Base-by-base conservation (phyloP, 306 rosid genomes). In the Vicia villosa region DNA sequence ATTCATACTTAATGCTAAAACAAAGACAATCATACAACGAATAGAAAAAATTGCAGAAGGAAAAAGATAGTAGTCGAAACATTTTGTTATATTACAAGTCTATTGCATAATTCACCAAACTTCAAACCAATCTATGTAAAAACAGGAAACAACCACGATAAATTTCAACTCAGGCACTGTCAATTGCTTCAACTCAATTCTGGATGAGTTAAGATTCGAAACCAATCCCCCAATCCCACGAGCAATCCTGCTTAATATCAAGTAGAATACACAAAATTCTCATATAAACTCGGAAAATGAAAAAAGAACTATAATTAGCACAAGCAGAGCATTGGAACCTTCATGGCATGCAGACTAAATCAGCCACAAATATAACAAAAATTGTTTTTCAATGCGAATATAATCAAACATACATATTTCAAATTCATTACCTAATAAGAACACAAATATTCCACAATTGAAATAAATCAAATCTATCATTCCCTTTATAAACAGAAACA, bases 111-210 rank as follows among this genome's bases (percentile, higher is more conserved):
- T 58, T 50, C 54, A 74, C 50, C 38, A 59, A 65, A 43, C 32
- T 10, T 28, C 30, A 42, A 65, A 52, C 43, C 69, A 63, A 73
- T 50, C 50, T 9, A 36, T 49, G n/a, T 22, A 59, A 69, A 16
- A 20, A 37, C 60, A 24, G 38, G 40, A 76, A 37, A 16, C 47
- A 73, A 74, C 10, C 54, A 62, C 55, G 3, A 55, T 65, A 38
- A 30, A 28, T 20, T 52, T 60, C 26, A 3, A 19, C 69, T 40
- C 17, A 28, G 10, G 13, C 1, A 49, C 22, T 20, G 9, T 5
- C 0, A 10, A 58, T 10, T 10, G 22, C 24, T 21, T 36, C 37
- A 32, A 68, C 14, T 21, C 50, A 32, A 51, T 24, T 40, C 34
- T 15, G 5, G 3, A 5, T 59, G 63, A 45, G 12, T 9, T 15